Conservation (phyloP, 345 rosid species). For the Crucihimalaya himalaica region DNA sequence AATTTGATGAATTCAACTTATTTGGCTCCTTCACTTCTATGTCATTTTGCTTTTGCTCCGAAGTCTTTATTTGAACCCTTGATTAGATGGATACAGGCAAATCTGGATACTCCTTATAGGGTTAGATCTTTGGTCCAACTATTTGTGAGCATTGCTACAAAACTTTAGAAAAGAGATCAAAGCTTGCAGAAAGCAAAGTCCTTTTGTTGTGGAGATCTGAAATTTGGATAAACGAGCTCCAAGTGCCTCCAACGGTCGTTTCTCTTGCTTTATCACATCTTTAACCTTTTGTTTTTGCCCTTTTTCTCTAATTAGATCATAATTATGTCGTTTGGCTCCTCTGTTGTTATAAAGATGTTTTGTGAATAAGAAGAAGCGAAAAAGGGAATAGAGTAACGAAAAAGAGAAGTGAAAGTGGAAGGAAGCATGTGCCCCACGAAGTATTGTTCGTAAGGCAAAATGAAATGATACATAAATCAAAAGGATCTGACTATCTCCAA, state of each 20-base stretch:
- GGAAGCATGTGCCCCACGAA: conserved; percentile 39
- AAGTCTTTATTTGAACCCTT: background rate
- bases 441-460: conserved; percentile 17
- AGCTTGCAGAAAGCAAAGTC: conserved; percentile 5
- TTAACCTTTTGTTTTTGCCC: background rate
- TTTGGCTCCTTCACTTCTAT: background rate
- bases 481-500: conserved; percentile 7
- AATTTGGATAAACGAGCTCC: conserved; percentile 25
- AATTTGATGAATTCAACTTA: background rate
- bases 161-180: conserved; percentile 5
- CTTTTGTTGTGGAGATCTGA: background rate
- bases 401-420: conserved; percentile 30
- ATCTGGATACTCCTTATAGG: background rate
- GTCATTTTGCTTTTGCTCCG: background rate
- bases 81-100: background rate
- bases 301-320: background rate
- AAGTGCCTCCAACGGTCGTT: conserved; percentile 39
- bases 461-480: background rate
- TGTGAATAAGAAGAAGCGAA: background rate
- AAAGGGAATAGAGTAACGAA: background rate
- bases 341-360: background rate
- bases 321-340: conserved; percentile 23
- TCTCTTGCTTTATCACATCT: conserved; percentile 4
- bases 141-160: background rate
- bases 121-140: background rate